A percentile compares a stretch with the other conserved stretches of the same genome.
Evolutionary conservation across 306 rosid species (phyloP).

Genomic region (Casuarina glauca): DNA sequence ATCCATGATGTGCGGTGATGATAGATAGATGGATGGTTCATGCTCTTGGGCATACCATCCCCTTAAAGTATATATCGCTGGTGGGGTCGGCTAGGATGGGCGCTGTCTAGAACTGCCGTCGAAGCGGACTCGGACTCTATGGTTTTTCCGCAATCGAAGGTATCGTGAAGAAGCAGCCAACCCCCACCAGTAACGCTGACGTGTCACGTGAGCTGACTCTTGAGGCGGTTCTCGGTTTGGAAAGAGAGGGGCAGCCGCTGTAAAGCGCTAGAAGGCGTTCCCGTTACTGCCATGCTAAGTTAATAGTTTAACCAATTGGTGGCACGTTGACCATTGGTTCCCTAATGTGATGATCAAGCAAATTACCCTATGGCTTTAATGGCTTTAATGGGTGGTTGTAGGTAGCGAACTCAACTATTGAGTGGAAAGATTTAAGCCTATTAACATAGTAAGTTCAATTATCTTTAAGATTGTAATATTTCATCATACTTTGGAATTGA

Average conservation of each 20-base stretch:
- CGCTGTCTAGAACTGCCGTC: constrained; percentile 13
- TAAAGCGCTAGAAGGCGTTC: not conserved
- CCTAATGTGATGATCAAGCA: too few species aligned
- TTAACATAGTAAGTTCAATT: too few species aligned
- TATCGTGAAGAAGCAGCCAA: not conserved
- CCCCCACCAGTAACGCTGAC: not conserved
- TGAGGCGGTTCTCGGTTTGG: not conserved
- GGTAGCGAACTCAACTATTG: too few species aligned
- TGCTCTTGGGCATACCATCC: too few species aligned
- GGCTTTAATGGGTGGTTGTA: too few species aligned
- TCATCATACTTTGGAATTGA: too few species aligned
- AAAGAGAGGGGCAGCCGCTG: too few species aligned
- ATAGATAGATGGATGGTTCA: not conserved
- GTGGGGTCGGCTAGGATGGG: constrained; percentile 6
- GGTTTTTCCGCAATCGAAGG: constrained; percentile 14
- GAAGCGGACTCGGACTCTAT: constrained; percentile 16
- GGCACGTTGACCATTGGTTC: too few species aligned
- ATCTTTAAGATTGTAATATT: too few species aligned
- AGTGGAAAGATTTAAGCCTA: too few species aligned
- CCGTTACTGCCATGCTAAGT: not conserved
- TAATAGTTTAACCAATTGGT: too few species aligned
- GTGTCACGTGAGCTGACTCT: not conserved
- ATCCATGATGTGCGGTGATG: constrained; percentile 1
- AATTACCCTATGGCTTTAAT: too few species aligned
- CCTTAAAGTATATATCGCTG: not conserved